phyloP scores from a whole-genome alignment of 306 rosid genomes.

The Styphnolobium japonicum region DNA sequence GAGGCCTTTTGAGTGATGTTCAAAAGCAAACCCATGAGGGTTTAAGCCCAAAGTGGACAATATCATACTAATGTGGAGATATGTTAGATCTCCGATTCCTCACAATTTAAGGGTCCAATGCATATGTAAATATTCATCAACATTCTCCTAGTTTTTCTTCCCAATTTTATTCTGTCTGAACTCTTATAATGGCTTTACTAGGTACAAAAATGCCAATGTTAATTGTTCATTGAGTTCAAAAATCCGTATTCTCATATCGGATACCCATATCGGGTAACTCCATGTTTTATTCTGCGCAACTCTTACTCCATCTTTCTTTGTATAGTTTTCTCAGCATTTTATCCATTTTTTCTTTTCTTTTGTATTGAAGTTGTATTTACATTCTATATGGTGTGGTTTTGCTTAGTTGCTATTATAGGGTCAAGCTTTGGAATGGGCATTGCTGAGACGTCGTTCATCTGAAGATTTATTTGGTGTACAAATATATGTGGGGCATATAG shows the following conservation, averaged over 20 bases:
- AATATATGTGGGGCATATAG: slow-evolving; percentile 83
- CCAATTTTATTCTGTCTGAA: not conserved
- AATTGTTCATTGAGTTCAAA: too few species aligned
- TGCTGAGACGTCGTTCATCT: slow-evolving; percentile 80
- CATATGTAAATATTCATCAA: not conserved
- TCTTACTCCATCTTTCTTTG: not conserved
- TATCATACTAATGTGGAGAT: too few species aligned
- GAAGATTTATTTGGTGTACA: slow-evolving; percentile 95
- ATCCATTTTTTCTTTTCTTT: slow-evolving; percentile 1
- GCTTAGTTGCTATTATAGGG: slow-evolving; percentile 58
- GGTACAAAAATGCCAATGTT: not conserved
- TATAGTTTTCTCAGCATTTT: not conserved
- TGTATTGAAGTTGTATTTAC: slow-evolving; percentile 3
- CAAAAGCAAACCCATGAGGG: too few species aligned
- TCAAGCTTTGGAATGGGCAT: slow-evolving; percentile 98
- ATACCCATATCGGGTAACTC: too few species aligned
- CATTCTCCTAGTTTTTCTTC: not conserved
- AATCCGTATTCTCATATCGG: too few species aligned
- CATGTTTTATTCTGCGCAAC: not conserved
- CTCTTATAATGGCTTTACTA: not conserved
- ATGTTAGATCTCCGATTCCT: too few species aligned
- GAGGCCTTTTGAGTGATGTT: too few species aligned
- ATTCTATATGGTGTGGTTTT: not conserved
- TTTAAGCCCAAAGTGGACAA: too few species aligned
- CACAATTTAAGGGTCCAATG: not conserved